Evolutionary conservation across 139 green algal genomes (phyloP).

Genomic region (Micractinium sp.): DNA sequence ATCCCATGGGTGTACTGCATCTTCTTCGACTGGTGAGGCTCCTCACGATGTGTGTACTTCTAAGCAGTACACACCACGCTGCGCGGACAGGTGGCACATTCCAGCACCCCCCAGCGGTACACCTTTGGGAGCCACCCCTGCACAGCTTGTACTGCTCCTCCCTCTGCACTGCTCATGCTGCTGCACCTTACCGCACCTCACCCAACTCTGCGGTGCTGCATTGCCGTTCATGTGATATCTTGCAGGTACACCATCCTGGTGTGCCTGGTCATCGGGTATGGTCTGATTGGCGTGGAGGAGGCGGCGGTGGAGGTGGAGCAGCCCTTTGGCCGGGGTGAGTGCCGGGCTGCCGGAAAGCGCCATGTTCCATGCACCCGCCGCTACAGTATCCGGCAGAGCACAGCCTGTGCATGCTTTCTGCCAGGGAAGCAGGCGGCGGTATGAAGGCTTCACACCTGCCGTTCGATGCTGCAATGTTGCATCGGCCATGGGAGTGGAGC

Average conservation of each 20-base stretch:
- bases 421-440: not conserved
- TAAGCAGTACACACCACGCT: too few relatives aligned
- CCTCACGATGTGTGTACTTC: too few relatives aligned
- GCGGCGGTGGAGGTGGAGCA: conserved; percentile 42
- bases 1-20: conserved; percentile 23
- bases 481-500: too few relatives aligned
- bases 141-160: too few relatives aligned
- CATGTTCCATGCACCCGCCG: not conserved
- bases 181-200: too few relatives aligned
- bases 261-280: conserved; percentile 31
- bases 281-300: conserved; percentile 39
- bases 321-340: conserved; percentile 29
- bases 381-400: not conserved
- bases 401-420: not conserved
- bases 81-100: too few relatives aligned
- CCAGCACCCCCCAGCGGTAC: too few relatives aligned
- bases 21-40: conserved; percentile 16
- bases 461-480: too few relatives aligned
- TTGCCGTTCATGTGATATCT: not conserved
- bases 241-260: conserved; percentile 13
- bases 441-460: too few relatives aligned
- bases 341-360: not conserved
- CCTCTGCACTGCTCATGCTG: too few relatives aligned
- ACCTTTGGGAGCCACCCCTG: too few relatives aligned
- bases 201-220: too few relatives aligned